phyloP scores from a whole-genome alignment of 73 alveolate species.

The Paramecium pentaurelia region DNA sequence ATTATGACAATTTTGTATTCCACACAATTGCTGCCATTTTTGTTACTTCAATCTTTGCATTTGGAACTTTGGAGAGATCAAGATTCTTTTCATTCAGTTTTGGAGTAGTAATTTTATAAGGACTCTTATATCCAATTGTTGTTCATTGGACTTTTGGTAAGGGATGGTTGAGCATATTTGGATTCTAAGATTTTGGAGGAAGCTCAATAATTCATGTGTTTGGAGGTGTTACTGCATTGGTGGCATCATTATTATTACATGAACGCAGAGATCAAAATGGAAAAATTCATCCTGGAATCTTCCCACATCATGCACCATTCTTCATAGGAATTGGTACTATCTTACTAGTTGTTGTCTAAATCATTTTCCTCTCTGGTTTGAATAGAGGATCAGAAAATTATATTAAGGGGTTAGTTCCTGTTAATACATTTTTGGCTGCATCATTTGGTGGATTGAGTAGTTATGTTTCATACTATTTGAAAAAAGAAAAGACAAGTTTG shows the following conservation, averaged over 20 bases:
- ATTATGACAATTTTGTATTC: conserved; percentile 36
- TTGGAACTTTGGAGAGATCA: conserved; percentile 66
- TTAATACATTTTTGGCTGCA: background rate
- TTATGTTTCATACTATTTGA: conserved; percentile 1
- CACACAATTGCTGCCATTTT: conserved; percentile 57
- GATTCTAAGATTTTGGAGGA: conserved; percentile 72
- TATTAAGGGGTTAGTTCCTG: background rate
- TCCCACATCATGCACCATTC: conserved; percentile 31
- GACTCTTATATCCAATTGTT: conserved; percentile 64
- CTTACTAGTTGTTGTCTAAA: background rate
- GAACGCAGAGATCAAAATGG: conserved; percentile 22
- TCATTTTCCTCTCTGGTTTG: background rate
- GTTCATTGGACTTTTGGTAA: conserved; percentile 67
- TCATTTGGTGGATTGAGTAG: conserved; percentile 19
- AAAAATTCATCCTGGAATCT: background rate
- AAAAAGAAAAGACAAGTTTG: background rate
- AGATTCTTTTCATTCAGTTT: conserved; percentile 58
- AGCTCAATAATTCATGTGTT: conserved; percentile 62
- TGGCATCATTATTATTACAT: conserved; percentile 55
- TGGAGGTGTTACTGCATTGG: conserved; percentile 68
- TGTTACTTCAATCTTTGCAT: conserved; percentile 66
- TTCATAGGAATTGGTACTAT: conserved; percentile 2
- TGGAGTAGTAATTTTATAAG: conserved; percentile 59
- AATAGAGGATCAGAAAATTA: background rate
- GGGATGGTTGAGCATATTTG: conserved; percentile 62